These are phyloP conservation scores for Golubevia pallescens DNA, from an alignment of 1,284 basidiomycete genomes.

Conservation along the genomic window DNA sequence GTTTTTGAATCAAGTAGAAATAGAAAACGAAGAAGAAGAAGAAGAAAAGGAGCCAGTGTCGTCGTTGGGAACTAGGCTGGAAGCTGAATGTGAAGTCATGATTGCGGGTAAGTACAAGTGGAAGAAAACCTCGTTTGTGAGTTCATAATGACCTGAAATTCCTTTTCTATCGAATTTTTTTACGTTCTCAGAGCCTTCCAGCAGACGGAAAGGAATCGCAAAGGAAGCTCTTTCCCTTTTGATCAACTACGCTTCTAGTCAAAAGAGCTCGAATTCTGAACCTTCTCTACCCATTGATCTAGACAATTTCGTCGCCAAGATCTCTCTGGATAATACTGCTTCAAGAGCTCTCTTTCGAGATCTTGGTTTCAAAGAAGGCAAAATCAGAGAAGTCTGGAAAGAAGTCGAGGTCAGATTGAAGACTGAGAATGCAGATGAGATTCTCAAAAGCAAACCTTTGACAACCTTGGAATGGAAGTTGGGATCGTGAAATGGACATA, in stretches of 20 bases:
- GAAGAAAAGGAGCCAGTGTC: slow-evolving; percentile 66
- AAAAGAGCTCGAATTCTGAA: too few relatives aligned
- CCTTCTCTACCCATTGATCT: slow-evolving; percentile 21
- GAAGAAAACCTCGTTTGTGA: slow-evolving; percentile 9
- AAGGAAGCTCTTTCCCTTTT: slow-evolving; percentile 58
- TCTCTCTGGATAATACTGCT: slow-evolving; percentile 26
- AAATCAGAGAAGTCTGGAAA: slow-evolving; percentile 34
- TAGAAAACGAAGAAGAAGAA: slow-evolving; percentile 65
- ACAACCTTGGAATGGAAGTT: too few relatives aligned
- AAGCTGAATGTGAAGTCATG: slow-evolving; percentile 80
- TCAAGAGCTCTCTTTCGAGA: slow-evolving; percentile 34
- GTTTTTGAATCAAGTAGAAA: slow-evolving; percentile 69
- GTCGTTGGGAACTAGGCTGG: slow-evolving; percentile 67
- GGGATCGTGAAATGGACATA: too few relatives aligned
- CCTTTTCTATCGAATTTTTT: slow-evolving; percentile 5
- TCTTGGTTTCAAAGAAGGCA: slow-evolving; percentile 36
- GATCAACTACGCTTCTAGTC: slow-evolving; percentile 65
- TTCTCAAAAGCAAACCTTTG: too few relatives aligned
- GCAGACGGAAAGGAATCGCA: slow-evolving; percentile 71
- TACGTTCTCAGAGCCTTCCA: slow-evolving; percentile 68
- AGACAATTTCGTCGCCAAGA: slow-evolving; percentile 32
- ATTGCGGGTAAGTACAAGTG: slow-evolving; percentile 71
- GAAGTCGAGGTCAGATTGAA: slow-evolving; percentile 40
- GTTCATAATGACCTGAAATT: slow-evolving; percentile 7
- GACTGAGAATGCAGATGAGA: neutral